Evolutionary conservation across 352 stramenopile species (phyloP).

Genomic region (Phytophthora europaea): DNA sequence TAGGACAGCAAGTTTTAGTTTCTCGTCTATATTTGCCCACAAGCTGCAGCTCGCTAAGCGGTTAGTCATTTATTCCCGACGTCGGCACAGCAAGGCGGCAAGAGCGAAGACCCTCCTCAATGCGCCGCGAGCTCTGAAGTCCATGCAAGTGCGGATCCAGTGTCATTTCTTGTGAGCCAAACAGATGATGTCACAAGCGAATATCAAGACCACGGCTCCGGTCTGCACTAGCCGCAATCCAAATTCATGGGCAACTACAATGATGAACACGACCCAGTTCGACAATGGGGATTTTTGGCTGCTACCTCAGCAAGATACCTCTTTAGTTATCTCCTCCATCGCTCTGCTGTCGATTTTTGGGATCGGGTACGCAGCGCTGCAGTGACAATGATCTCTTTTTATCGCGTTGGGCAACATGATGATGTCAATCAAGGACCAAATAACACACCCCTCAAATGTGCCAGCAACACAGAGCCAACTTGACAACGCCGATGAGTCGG

Average conservation of each 20-base stretch:
- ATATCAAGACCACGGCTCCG: not conserved
- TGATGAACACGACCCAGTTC: conserved; percentile 53
- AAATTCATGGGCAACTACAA: conserved; percentile 44
- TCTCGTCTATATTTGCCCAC: too few relatives aligned
- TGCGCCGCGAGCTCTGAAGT: not conserved
- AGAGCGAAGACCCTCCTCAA: not conserved
- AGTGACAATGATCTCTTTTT: conserved; percentile 43
- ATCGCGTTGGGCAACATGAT: conserved; percentile 4
- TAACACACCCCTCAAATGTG: not conserved
- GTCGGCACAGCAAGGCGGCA: not conserved
- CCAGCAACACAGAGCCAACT: too few relatives aligned
- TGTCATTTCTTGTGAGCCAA: not conserved
- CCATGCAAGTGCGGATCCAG: not conserved
- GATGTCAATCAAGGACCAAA: not conserved
- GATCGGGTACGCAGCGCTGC: conserved; percentile 39
- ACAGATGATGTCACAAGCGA: not conserved
- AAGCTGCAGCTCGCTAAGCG: too few relatives aligned
- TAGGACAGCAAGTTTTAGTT: too few relatives aligned
- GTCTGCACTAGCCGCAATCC: conserved; percentile 37
- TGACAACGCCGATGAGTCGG: not conserved
- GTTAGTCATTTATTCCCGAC: too few relatives aligned
- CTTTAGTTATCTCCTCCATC: conserved; percentile 27
- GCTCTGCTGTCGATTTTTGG: conserved; percentile 43
- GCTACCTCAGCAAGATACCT: conserved; percentile 30
- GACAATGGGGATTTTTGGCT: conserved; percentile 64